phyloP scores from a whole-genome alignment of 306 rosid species.

The Luffa acutangula region DNA sequence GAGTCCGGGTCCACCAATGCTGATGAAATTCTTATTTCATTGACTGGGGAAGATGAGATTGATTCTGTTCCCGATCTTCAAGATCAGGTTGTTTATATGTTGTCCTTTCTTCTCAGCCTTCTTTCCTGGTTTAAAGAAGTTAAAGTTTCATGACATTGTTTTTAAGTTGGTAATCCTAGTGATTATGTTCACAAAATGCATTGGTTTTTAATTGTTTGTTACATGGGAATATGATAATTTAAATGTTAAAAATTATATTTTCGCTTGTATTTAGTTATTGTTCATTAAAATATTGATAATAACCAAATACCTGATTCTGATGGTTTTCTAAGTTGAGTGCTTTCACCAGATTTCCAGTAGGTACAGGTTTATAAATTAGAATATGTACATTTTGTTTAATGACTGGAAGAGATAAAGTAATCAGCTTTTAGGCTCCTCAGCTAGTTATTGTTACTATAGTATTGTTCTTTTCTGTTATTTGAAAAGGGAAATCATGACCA shows the following conservation, averaged over 20 bases:
- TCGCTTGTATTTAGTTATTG: neutral
- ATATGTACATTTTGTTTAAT: neutral
- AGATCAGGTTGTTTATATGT: conserved; percentile 39
- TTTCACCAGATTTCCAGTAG: neutral
- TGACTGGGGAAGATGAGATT: conserved; percentile 71
- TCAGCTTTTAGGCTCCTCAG: neutral
- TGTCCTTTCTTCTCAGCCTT: neutral
- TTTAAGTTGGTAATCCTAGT: neutral
- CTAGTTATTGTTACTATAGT: neutral
- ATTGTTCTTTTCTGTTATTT: neutral
- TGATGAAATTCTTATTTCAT: conserved; percentile 66
- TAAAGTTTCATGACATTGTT: neutral
- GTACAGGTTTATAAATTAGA: neutral
- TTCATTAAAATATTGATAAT: neutral
- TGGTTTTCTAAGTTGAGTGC: neutral
- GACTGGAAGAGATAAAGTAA: neutral
- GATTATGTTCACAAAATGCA: neutral
- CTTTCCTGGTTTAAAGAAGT: neutral
- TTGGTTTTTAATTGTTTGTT: neutral
- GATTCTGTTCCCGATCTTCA: conserved; percentile 78
- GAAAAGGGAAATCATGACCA: neutral
- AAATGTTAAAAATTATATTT: neutral
- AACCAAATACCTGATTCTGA: neutral
- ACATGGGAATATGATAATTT: neutral
- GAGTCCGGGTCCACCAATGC: conserved; percentile 87